phyloP scores from a whole-genome alignment of 768 basidiomycete genomes.

The Auricularia sp. region DNA sequence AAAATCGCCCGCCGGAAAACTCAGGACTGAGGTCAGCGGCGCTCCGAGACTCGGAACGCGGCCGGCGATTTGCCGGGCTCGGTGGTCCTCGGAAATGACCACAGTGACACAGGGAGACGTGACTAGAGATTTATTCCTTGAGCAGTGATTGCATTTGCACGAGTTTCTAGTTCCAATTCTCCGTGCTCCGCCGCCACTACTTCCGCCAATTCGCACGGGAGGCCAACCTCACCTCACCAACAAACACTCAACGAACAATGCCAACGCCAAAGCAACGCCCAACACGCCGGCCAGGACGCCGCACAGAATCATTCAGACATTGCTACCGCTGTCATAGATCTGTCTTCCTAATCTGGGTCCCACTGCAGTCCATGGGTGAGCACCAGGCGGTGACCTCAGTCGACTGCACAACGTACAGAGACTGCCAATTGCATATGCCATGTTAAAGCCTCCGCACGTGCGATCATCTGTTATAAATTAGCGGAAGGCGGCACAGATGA shows the following conservation, averaged over 20 bases:
- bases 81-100: too few relatives aligned
- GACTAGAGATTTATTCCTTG: too few relatives aligned
- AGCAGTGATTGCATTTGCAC: too few relatives aligned
- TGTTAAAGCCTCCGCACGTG: slow-evolving; percentile 64
- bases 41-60: too few relatives aligned
- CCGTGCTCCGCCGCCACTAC: too few relatives aligned
- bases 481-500: slow-evolving; percentile 3
- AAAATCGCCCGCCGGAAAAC: too few relatives aligned
- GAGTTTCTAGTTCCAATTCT: too few relatives aligned
- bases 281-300: slow-evolving; percentile 37
- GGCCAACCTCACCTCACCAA: slow-evolving; percentile 27
- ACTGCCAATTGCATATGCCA: slow-evolving; percentile 58
- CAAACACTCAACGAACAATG: slow-evolving; percentile 40
- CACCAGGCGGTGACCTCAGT: background rate
- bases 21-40: too few relatives aligned
- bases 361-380: slow-evolving; percentile 30
- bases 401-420: slow-evolving; percentile 31
- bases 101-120: slow-evolving; percentile 15
- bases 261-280: slow-evolving; percentile 26
- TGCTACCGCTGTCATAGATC: slow-evolving; percentile 46
- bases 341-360: slow-evolving; percentile 66
- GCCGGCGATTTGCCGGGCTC: too few relatives aligned
- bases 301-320: slow-evolving; percentile 55
- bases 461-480: slow-evolving; percentile 46
- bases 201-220: too few relatives aligned